Conservation (phyloP, 2,329 filamentous ascomycete genomes). For the Alternaria sp. region DNA sequence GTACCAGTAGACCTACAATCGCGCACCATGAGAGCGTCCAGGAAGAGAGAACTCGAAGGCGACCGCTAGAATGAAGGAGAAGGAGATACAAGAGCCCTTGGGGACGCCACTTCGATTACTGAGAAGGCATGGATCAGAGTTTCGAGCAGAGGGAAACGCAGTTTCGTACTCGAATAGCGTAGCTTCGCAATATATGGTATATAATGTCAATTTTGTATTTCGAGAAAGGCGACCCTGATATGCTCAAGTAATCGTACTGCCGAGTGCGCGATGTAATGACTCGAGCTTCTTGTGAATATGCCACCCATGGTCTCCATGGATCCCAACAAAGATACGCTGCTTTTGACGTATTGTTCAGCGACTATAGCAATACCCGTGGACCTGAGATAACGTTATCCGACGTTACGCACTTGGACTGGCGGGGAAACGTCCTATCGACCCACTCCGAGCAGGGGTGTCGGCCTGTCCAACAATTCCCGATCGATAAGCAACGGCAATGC, state of each 20-base stretch:
- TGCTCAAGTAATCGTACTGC: not conserved
- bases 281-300: not conserved
- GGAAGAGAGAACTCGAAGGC: no score
- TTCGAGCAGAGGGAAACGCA: no score
- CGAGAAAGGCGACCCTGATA: no score
- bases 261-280: not conserved
- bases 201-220: not conserved
- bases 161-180: not conserved
- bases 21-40: no score
- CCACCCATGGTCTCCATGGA: not conserved
- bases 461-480: not conserved
- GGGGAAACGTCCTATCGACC: not conserved
- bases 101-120: no score
- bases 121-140: no score
- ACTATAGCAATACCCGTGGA: not conserved
- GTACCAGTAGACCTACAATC: not conserved
- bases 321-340: not conserved
- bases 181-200: not conserved
- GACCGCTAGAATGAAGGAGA: no score
- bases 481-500: slow-evolving; percentile 1
- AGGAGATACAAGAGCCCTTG: no score
- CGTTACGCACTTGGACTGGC: not conserved
- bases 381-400: not conserved
- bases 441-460: slow-evolving; percentile 1
- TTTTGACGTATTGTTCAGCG: not conserved